These are phyloP conservation scores for Liquidambar formosana DNA, from an alignment of 164 flowering plant genomes.

Conservation along the genomic window DNA sequence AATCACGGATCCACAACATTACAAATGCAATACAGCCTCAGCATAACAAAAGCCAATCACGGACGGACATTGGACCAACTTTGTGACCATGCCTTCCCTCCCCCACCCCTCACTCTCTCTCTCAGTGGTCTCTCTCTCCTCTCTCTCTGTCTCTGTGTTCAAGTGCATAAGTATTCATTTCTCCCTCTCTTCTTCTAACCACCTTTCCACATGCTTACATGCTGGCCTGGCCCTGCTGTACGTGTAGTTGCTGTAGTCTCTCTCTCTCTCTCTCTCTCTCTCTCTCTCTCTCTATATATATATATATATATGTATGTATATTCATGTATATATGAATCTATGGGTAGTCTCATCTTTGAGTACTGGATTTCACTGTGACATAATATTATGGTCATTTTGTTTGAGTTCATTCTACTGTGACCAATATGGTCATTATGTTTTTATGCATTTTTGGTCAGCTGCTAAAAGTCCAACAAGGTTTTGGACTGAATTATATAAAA, in stretches of 20 bases:
- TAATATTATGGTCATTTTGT: too few species aligned
- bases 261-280: too few species aligned
- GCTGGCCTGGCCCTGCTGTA: conserved; percentile 20
- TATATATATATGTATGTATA: too few species aligned
- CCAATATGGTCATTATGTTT: too few species aligned
- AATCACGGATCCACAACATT: conserved; percentile 34
- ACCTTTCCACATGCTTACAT: conserved; percentile 27
- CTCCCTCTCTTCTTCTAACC: not conserved
- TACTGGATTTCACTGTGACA: too few species aligned
- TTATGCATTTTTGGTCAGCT: too few species aligned
- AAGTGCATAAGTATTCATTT: too few species aligned
- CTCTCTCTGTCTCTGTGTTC: not conserved
- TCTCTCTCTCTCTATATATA: not conserved
- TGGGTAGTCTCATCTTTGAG: too few species aligned
- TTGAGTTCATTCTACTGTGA: too few species aligned
- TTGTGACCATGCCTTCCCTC: not conserved
- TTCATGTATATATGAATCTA: too few species aligned
- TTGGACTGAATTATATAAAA: too few species aligned
- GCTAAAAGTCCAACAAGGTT: too few species aligned
- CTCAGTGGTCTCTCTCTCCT: conserved; percentile 6
- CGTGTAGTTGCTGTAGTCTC: not conserved
- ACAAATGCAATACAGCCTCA: conserved; percentile 27
- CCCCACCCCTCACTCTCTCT: not conserved
- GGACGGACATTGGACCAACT: not conserved
- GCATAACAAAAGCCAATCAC: conserved; percentile 6